Conservation (phyloP, 805 yeast species). For the Starmerella stigmatis region DNA sequence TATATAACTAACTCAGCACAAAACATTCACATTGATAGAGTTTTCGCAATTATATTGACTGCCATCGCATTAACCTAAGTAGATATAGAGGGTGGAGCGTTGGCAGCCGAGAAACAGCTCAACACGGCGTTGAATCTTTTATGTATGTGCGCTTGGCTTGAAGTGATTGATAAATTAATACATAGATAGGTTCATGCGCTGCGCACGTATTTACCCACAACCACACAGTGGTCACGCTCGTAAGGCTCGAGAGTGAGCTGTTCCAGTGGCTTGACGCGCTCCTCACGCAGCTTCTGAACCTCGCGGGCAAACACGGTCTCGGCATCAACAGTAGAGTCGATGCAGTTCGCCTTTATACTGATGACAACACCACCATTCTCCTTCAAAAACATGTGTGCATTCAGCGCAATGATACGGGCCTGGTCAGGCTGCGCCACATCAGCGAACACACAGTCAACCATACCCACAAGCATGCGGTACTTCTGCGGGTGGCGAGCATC, state of each 20-base stretch:
- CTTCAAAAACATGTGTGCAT: slow-evolving; percentile 95
- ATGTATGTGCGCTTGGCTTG: too few species aligned
- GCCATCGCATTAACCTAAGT: too few species aligned
- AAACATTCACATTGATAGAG: too few species aligned
- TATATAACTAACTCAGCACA: too few species aligned
- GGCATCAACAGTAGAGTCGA: slow-evolving; percentile 98
- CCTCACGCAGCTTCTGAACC: slow-evolving; percentile 97
- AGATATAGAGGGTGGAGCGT: too few species aligned
- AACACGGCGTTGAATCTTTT: too few species aligned
- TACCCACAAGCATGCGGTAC: slow-evolving; percentile 96
- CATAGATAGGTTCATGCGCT: slow-evolving; percentile 36
- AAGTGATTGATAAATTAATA: slow-evolving; percentile 5
- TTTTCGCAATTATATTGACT: too few species aligned
- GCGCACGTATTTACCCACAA: slow-evolving; percentile 93
- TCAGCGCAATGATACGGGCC: slow-evolving; percentile 98
- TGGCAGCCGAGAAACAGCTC: too few species aligned
- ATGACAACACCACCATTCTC: slow-evolving; percentile 98
- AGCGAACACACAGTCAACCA: slow-evolving; percentile 98
- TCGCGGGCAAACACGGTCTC: slow-evolving; percentile 99
- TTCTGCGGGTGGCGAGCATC: slow-evolving; percentile 99
- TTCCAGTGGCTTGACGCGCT: slow-evolving; percentile 95
- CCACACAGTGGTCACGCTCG: slow-evolving; percentile 99
- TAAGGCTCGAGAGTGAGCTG: slow-evolving; percentile 98
- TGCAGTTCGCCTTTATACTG: slow-evolving; percentile 99
- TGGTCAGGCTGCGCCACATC: slow-evolving; percentile 99